Conservation (phyloP, 2,329 filamentous ascomycete species). For the Penicillium psychrosexuale region DNA sequence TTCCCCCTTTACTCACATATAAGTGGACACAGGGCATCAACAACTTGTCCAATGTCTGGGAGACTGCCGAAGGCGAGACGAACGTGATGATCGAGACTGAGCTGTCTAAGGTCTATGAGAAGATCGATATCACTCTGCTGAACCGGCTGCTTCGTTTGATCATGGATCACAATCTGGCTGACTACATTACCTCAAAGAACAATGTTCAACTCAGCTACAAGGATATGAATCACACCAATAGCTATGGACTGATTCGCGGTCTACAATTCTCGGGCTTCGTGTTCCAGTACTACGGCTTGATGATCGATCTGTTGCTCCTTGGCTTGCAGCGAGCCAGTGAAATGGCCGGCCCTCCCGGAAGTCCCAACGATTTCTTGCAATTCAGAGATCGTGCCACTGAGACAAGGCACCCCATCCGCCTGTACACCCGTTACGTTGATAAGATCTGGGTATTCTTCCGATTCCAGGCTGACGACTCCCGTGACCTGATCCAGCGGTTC, state of each 20-base stretch:
- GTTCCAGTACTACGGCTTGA: conserved; percentile 97
- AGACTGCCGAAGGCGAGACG: conserved; percentile 88
- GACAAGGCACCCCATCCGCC: conserved; percentile 85
- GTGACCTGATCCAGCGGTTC: conserved; percentile 95
- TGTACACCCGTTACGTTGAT: conserved; percentile 98
- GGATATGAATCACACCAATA: conserved; percentile 99
- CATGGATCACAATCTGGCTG: conserved; percentile 98
- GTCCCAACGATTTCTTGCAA: conserved; percentile 95
- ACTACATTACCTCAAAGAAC: conserved; percentile 99
- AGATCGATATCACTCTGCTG: conserved; percentile 93
- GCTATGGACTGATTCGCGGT: conserved; percentile 96
- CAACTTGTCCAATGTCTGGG: conserved; percentile 94
- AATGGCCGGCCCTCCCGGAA: conserved; percentile 89
- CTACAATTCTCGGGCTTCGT: conserved; percentile 98
- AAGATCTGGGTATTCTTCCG: conserved; percentile 98
- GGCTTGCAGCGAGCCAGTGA: conserved; percentile 96
- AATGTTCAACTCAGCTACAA: conserved; percentile 99
- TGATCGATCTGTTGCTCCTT: conserved; percentile 86
- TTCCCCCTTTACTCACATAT: conserved; percentile 89
- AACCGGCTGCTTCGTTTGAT: conserved; percentile 91
- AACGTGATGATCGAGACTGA: conserved; percentile 99
- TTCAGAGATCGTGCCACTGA: conserved; percentile 93
- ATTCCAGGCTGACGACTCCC: conserved; percentile 88
- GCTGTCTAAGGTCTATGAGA: conserved; percentile 98
- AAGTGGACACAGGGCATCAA: conserved; percentile 99